phyloP scores from a whole-genome alignment of 164 flowering plant genomes.

The Nelumbo lutea region DNA sequence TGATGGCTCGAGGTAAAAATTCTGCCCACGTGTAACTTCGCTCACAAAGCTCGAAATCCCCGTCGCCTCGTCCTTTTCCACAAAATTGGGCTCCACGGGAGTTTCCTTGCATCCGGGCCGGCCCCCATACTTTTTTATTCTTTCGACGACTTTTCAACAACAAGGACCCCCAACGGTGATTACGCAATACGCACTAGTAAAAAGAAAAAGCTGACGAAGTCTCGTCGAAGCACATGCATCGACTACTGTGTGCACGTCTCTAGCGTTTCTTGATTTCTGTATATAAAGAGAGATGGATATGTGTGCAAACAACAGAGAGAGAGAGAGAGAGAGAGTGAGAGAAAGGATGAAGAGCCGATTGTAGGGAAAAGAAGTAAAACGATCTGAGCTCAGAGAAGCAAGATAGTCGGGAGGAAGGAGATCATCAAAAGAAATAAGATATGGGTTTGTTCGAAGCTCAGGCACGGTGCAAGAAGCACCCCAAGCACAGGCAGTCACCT shows the following conservation, averaged over 20 bases:
- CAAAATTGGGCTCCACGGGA: background rate
- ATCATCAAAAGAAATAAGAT: background rate
- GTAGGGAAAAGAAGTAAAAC: background rate
- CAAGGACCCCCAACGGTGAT: background rate
- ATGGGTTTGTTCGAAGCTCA: constrained; percentile 20
- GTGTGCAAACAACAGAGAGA: too few species aligned
- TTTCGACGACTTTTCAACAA: background rate
- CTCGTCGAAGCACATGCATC: too few species aligned
- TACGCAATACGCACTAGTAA: background rate
- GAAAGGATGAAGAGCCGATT: too few species aligned
- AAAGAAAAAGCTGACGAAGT: too few species aligned
- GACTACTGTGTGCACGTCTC: too few species aligned
- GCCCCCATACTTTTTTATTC: background rate
- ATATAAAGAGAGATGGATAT: too few species aligned
- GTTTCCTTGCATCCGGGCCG: constrained; percentile 4
- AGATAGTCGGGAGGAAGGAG: too few species aligned
- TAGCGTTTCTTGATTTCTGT: too few species aligned
- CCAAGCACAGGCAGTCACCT: constrained; percentile 22
- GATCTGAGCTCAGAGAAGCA: too few species aligned
- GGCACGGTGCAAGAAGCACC: constrained; percentile 29
- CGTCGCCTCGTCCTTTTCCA: background rate
- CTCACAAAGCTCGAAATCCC: background rate
- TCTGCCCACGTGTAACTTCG: constrained; percentile 10
- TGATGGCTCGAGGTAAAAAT: background rate
- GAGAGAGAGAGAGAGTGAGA: too few species aligned